A percentile compares a stretch with the other conserved stretches of the same genome.
These are phyloP conservation scores for Medicago lupulina DNA, from an alignment of 306 rosid genomes.

Conservation along the genomic window DNA sequence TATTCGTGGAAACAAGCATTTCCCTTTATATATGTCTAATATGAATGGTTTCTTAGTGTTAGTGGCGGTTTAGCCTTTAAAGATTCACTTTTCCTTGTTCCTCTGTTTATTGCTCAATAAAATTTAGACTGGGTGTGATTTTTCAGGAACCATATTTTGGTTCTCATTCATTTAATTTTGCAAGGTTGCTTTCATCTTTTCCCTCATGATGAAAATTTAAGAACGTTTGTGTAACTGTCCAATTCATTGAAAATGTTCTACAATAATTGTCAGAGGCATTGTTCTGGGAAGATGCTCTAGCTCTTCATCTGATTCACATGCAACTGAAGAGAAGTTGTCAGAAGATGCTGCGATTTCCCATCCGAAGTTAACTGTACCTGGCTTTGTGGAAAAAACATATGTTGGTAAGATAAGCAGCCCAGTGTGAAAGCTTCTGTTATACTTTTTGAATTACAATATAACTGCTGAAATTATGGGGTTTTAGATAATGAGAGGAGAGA, in stretches of 20 bases:
- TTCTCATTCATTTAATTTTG: conserved; percentile 27
- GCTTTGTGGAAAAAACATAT: conserved; percentile 56
- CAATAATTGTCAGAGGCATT: conserved; percentile 58
- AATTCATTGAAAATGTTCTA: conserved; percentile 17
- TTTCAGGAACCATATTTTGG: conserved; percentile 14
- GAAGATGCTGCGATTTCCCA: conserved; percentile 54
- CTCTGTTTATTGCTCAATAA: neutral
- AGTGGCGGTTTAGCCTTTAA: neutral
- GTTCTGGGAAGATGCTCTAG: conserved; percentile 57
- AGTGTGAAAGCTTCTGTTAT: conserved; percentile 33
- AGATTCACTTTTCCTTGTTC: conserved; percentile 10
- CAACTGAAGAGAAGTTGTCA: conserved; percentile 58
- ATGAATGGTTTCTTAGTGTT: conserved; percentile 10
- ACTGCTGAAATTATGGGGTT: conserved; percentile 1
- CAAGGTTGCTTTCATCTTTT: conserved; percentile 36
- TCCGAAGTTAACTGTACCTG: conserved; percentile 56
- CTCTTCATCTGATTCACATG: conserved; percentile 71
- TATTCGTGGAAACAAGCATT: too few species aligned
- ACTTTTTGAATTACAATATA: conserved; percentile 30
- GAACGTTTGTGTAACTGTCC: conserved; percentile 12
- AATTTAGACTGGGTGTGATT: neutral
- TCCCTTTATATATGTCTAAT: neutral
- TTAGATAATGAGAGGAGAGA: neutral
- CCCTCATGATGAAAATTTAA: conserved; percentile 31
- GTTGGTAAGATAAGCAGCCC: conserved; percentile 56